Percentiles rank a stretch among this genome's conserved stretches.
phyloP scores from a whole-genome alignment of 2,329 filamentous ascomycete species.

The Cercospora sojina region DNA sequence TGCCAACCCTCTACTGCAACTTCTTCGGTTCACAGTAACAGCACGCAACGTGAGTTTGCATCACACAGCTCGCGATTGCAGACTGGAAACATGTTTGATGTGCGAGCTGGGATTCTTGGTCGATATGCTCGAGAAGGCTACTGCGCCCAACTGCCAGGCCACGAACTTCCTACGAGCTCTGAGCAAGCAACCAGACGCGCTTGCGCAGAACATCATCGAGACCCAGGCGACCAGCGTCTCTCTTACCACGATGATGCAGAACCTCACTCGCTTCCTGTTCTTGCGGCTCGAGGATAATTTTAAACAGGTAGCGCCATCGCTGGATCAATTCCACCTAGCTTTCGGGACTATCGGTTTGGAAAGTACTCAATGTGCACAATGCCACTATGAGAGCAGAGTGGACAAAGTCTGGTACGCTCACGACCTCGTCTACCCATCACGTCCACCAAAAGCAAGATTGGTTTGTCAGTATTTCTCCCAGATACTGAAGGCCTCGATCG shows the following conservation, averaged over 20 bases:
- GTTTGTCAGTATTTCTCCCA: conserved; percentile 67
- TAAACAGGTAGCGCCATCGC: conserved; percentile 61
- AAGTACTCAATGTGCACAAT: conserved; percentile 80
- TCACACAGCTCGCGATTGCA: conserved; percentile 82
- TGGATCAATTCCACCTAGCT: conserved; percentile 66
- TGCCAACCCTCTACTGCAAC: conserved; percentile 85
- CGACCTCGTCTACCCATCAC: conserved; percentile 36
- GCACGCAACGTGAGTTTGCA: conserved; percentile 84
- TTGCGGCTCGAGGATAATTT: conserved; percentile 64
- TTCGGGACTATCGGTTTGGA: conserved; percentile 70
- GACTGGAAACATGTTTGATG: conserved; percentile 78
- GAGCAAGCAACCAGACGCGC: conserved; percentile 75
- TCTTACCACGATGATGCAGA: conserved; percentile 79
- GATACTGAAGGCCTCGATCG: conserved; percentile 87
- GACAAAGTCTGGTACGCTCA: conserved; percentile 71
- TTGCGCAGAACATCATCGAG: conserved; percentile 76
- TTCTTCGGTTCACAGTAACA: conserved; percentile 86
- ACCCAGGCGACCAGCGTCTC: conserved; percentile 73
- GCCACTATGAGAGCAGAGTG: conserved; percentile 79
- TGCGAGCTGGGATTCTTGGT: conserved; percentile 95
- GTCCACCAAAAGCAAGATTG: conserved; percentile 38
- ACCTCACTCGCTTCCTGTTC: conserved; percentile 79
- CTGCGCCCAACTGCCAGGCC: conserved; percentile 90
- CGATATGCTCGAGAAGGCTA: conserved; percentile 96
- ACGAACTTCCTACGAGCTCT: conserved; percentile 92